phyloP scores from a whole-genome alignment of 2,329 filamentous ascomycete species.

The Hypoxylon sp. region DNA sequence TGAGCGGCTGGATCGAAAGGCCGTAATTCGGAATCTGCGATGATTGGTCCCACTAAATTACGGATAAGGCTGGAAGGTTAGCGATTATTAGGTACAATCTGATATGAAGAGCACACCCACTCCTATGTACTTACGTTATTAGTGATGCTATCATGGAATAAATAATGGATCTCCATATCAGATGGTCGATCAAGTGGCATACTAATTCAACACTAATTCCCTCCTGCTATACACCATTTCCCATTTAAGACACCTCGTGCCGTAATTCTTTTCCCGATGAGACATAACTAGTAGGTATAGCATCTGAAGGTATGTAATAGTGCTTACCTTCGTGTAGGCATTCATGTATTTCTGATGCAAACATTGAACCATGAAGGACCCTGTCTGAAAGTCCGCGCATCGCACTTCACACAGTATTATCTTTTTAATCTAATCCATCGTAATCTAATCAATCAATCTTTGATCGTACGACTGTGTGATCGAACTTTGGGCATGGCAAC shows the following conservation, averaged over 20 bases:
- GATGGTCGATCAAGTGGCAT: conserved; percentile 20
- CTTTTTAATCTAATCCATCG: conserved; percentile 52
- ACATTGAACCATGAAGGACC: background rate
- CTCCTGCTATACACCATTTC: background rate
- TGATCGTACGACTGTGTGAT: conserved; percentile 41
- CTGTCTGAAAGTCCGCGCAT: conserved; percentile 1
- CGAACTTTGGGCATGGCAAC: conserved; percentile 21
- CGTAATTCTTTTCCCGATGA: background rate
- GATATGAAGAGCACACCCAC: background rate
- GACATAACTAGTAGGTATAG: background rate
- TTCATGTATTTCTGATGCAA: background rate
- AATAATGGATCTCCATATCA: conserved; percentile 22
- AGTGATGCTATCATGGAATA: conserved; percentile 18
- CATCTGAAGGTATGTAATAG: background rate
- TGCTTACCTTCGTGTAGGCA: too few relatives aligned
- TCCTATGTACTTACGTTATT: conserved; percentile 18
- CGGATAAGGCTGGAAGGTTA: conserved; percentile 15
- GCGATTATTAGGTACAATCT: background rate
- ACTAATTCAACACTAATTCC: conserved; percentile 19
- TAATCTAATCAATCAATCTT: conserved; percentile 50
- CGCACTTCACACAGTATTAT: conserved; percentile 29
- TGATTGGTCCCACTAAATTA: conserved; percentile 34
- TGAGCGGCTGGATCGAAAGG: conserved; percentile 2
- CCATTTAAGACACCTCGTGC: conserved; percentile 1
- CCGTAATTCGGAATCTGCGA: conserved; percentile 37